Percentiles rank a stretch among this genome's conserved stretches.
phyloP scores from a whole-genome alignment of 2,329 filamentous ascomycete species.

The Scedosporium apiospermum region DNA sequence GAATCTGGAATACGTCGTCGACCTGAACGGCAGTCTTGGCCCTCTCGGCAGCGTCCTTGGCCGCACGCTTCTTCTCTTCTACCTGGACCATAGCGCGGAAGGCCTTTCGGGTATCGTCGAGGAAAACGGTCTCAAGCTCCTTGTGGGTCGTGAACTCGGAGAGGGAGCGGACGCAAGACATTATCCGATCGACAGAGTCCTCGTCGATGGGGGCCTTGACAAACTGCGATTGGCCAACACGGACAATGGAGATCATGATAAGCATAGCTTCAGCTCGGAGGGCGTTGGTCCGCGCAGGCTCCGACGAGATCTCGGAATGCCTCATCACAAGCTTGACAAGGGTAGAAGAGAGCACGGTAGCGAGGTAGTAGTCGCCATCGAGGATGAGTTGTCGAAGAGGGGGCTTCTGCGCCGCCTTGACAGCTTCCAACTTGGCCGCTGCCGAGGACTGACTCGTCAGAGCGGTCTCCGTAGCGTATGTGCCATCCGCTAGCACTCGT shows the following conservation, averaged over 20 bases:
- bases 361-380: conserved; percentile 94
- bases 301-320: conserved; percentile 84
- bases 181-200: conserved; percentile 95
- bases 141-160: conserved; percentile 85
- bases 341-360: conserved; percentile 89
- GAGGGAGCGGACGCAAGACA: conserved; percentile 90
- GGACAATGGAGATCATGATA: conserved; percentile 98
- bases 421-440: conserved; percentile 85
- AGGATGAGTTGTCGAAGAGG: conserved; percentile 90
- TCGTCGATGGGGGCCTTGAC: conserved; percentile 96
- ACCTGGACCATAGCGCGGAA: conserved; percentile 96
- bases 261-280: conserved; percentile 95
- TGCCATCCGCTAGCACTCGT: conserved; percentile 90
- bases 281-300: conserved; percentile 81
- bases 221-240: conserved; percentile 96
- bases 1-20: conserved; percentile 86
- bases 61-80: conserved; percentile 95
- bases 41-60: conserved; percentile 84
- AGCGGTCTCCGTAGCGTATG: conserved; percentile 93
- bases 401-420: conserved; percentile 94
- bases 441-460: conserved; percentile 86
- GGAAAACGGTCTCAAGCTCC: conserved; percentile 83
- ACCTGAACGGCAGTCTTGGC: conserved; percentile 92
- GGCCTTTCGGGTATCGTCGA: conserved; percentile 89
- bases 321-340: conserved; percentile 97